Evolutionary conservation across 805 yeast species (phyloP).

Genomic region (Barnettozyma vustinii): DNA sequence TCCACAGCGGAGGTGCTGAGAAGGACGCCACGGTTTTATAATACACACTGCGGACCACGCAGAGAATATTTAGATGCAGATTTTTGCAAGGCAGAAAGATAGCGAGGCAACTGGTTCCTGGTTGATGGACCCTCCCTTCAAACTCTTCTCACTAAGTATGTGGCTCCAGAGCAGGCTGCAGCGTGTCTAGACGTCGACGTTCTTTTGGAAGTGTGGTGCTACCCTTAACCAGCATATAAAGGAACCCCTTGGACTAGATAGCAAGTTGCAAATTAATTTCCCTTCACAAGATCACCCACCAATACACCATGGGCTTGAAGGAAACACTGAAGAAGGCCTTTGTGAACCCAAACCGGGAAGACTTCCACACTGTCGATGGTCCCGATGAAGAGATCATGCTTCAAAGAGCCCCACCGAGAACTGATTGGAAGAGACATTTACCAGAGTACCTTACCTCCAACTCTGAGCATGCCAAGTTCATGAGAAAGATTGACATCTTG

Average conservation of each 20-base stretch:
- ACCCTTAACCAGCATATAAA: neutral
- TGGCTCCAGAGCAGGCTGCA: neutral
- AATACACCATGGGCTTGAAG: neutral
- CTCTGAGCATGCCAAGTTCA: slow-evolving; percentile 36
- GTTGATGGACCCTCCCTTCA: neutral
- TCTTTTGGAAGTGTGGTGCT: neutral
- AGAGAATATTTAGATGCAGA: neutral
- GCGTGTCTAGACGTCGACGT: neutral
- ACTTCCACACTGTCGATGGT: neutral
- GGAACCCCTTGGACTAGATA: neutral
- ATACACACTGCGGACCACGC: too few relatives aligned
- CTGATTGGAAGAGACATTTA: slow-evolving; percentile 9
- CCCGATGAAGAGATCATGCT: neutral
- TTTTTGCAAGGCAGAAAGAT: neutral
- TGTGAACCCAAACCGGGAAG: neutral
- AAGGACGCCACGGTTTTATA: neutral
- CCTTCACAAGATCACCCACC: neutral
- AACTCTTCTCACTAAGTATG: neutral
- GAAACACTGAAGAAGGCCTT: neutral
- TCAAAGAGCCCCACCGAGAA: slow-evolving; percentile 7
- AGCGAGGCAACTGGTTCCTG: neutral
- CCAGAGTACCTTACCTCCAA: slow-evolving; percentile 12
- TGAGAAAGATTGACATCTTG: slow-evolving; percentile 46
- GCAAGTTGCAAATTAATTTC: neutral
- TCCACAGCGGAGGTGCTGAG: neutral